Percentiles rank a stretch among this genome's conserved stretches.
Evolutionary conservation across 371 early-diverging fungal genomes (phyloP).

Genomic region (Lichtheimia hyalospora): DNA sequence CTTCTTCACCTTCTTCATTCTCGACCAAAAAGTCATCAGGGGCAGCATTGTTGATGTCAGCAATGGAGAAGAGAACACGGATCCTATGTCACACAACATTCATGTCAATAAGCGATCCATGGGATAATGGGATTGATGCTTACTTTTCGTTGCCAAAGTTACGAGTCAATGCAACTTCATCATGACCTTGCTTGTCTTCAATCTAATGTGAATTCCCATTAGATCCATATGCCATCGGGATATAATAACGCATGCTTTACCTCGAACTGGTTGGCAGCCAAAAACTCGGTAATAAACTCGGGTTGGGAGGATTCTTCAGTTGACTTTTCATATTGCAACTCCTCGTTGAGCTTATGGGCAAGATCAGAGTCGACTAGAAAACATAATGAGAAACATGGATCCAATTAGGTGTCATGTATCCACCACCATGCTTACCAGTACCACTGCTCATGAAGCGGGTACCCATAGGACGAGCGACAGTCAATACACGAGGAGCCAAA

Average conservation of each 20-base stretch:
- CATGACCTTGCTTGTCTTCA: slow-evolving; percentile 77
- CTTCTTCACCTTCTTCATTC: slow-evolving; percentile 59
- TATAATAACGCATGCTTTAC: slow-evolving; percentile 30
- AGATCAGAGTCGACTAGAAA: slow-evolving; percentile 67
- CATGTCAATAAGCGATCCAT: too few species aligned
- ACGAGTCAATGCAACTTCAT: slow-evolving; percentile 80
- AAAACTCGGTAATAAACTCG: slow-evolving; percentile 78
- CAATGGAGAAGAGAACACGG: slow-evolving; percentile 82
- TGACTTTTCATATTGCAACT: slow-evolving; percentile 82
- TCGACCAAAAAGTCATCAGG: slow-evolving; percentile 54
- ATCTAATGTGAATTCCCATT: slow-evolving; percentile 43
- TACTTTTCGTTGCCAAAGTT: slow-evolving; percentile 92
- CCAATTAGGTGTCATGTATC: neutral
- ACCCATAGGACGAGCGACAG: slow-evolving; percentile 22
- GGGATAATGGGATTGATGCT: slow-evolving; percentile 10
- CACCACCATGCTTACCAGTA: slow-evolving; percentile 24
- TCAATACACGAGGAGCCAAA: slow-evolving; percentile 24
- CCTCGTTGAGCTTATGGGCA: slow-evolving; percentile 69
- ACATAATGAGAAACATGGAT: neutral
- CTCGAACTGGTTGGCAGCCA: slow-evolving; percentile 76
- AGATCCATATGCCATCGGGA: too few species aligned
- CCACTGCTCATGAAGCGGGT: slow-evolving; percentile 29
- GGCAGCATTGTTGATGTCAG: slow-evolving; percentile 75
- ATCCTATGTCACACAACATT: slow-evolving; percentile 48
- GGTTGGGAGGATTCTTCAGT: slow-evolving; percentile 61